These are phyloP conservation scores for Beauveria rudraprayagi DNA, from an alignment of 2,329 filamentous ascomycete genomes.

Conservation along the genomic window DNA sequence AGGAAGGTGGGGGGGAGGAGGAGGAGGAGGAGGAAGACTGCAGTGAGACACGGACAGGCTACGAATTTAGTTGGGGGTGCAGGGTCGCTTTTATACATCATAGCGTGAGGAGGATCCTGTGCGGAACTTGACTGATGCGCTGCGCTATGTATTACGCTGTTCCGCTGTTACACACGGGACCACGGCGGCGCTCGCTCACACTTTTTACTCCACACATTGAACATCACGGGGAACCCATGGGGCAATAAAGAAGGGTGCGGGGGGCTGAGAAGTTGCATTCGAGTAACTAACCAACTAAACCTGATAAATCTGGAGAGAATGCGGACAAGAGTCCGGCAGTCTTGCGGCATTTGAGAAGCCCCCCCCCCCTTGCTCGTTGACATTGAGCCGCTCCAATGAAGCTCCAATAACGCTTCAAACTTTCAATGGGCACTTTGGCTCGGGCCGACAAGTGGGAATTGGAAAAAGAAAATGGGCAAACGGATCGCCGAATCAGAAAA, in stretches of 20 bases:
- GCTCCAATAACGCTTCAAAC: neutral
- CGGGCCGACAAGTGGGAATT: slow-evolving; percentile 8
- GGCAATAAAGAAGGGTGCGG: neutral
- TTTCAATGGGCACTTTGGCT: neutral
- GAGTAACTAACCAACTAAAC: neutral
- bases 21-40: neutral
- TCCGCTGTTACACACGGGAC: neutral
- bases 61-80: neutral
- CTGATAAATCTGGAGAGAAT: neutral
- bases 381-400: neutral
- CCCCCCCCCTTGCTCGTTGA: too few relatives aligned
- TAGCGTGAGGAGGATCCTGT: neutral
- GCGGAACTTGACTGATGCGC: too few relatives aligned
- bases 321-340: neutral
- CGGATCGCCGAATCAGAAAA: neutral
- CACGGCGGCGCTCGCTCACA: neutral
- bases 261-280: neutral
- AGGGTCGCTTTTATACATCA: slow-evolving; percentile 1
- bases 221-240: neutral
- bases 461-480: neutral
- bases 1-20: too few relatives aligned
- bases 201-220: neutral
- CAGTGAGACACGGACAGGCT: neutral
- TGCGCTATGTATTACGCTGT: too few relatives aligned
- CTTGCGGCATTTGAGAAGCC: neutral